Evolutionary conservation across 2,329 filamentous ascomycete genomes (phyloP).

Genomic region (Aspergillus brasiliensis): DNA sequence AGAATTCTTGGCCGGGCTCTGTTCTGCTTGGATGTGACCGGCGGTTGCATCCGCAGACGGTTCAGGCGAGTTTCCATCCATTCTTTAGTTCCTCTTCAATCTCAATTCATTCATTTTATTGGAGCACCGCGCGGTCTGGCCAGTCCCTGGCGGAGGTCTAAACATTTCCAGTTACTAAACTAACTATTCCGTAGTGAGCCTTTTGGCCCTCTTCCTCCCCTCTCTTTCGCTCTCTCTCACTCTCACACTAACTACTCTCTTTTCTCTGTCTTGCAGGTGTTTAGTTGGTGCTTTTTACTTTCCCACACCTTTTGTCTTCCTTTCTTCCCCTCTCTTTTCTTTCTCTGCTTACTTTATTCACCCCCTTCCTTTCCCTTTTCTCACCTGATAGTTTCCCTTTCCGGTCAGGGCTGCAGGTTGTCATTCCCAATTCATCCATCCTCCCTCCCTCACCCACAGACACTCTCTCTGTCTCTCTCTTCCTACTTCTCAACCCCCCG

Average conservation of each 20-base stretch:
- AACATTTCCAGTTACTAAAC: too few relatives aligned
- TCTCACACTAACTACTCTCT: neutral
- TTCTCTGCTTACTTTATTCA: neutral
- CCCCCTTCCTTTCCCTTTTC: neutral
- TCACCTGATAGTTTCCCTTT: constrained; percentile 3
- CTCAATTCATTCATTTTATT: neutral
- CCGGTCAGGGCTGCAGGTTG: too few relatives aligned
- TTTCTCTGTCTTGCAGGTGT: neutral
- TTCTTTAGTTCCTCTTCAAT: neutral
- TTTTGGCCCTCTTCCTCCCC: neutral
- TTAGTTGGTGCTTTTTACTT: neutral
- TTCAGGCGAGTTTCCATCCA: constrained; percentile 1
- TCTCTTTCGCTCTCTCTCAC: neutral
- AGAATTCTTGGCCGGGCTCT: neutral
- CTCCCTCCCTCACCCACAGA: neutral
- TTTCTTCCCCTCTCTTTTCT: neutral
- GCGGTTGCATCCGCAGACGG: neutral
- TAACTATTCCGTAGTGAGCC: too few relatives aligned
- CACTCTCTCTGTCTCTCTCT: constrained; percentile 1
- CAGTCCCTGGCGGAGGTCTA: neutral
- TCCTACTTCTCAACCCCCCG: neutral
- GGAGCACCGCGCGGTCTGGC: neutral
- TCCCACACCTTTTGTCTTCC: neutral
- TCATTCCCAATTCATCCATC: too few relatives aligned
- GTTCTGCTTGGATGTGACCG: neutral